Base-by-base conservation (phyloP, 495 filamentous ascomycete genomes). In the Neurospora tetraspora region DNA sequence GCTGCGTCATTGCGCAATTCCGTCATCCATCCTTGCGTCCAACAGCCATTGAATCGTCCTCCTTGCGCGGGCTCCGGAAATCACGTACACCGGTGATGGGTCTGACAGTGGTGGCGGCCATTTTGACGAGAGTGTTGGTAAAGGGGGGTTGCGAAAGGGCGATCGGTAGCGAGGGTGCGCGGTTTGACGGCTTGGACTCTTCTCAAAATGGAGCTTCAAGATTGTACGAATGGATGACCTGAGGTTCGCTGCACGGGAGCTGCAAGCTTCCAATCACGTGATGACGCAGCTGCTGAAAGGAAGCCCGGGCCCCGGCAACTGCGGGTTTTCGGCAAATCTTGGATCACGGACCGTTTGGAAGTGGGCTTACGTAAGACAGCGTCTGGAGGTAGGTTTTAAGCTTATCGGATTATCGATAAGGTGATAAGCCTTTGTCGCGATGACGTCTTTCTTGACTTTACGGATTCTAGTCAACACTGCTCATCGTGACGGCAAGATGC, bases 41-140 rank as follows among this genome's bases (percentile, higher is more conserved):
- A 34, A 27, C 45, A 23, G 20, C 45, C 45, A 27, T 53, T 34
- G 20, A 34, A 34, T 34, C 53, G 53, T 61, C 53, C 53, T 61
- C 27, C 53, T 61, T 61, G 53, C 53, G 53, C 23, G 53, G 23
- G 53, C 27, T 61, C 4, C 37, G 20, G 71, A 71, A 36, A 38
- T 73, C 69, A 77, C 76, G 36, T 77, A 77, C 76, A 65, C 77
- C 77, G 69, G 77, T 78, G 37, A 78, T 76, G 23, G 77, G 77
- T 23, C 74, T 76, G 74, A 85, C 27, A 34, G 53, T 3, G 27
- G 53, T 61, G 36, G 72, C 72, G 72, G 82, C 81, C 83, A 85
- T 85, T 81, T 76, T 76, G 81, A 79, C 68, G 68, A 18, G 68
- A 76, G 70, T 69, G 70, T 61, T 59, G 4, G 69, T 23, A 42